These are phyloP conservation scores for Cenchrus purpureus DNA, from an alignment of 176 grass and related monocot genomes.

Conservation along the genomic window DNA sequence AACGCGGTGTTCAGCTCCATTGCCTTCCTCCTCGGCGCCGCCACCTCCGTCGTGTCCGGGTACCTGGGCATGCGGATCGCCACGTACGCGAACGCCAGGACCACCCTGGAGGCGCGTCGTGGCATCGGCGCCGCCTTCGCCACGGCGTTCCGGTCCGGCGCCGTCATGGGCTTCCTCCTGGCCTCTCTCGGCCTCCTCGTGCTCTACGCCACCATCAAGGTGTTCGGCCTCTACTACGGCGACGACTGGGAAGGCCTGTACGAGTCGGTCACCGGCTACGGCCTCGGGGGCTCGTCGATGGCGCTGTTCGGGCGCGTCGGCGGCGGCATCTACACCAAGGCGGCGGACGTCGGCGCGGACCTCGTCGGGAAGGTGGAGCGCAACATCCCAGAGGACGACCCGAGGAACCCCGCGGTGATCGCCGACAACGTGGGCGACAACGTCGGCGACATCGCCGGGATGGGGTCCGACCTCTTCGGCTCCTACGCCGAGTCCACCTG, in stretches of 20 bases:
- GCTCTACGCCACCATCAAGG: constrained; percentile 62
- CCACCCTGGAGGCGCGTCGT: constrained; percentile 72
- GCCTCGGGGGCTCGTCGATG: constrained; percentile 80
- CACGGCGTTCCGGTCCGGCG: constrained; percentile 70
- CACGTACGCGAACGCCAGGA: constrained; percentile 79
- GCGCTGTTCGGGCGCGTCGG: constrained; percentile 88
- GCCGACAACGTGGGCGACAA: constrained; percentile 92
- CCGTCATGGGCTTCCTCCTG: constrained; percentile 82
- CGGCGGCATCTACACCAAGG: constrained; percentile 93
- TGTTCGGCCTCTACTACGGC: constrained; percentile 66
- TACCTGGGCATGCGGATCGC: constrained; percentile 79
- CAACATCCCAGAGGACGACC: constrained; percentile 83
- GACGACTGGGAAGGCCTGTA: constrained; percentile 82
- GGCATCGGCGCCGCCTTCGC: constrained; percentile 59
- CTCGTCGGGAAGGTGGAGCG: constrained; percentile 85
- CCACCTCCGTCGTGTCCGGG: constrained; percentile 70
- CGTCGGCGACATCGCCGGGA: constrained; percentile 87
- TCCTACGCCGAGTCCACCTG: constrained; percentile 89
- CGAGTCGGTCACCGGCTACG: constrained; percentile 75
- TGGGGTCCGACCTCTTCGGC: constrained; percentile 90
- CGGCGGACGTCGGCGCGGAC: constrained; percentile 84
- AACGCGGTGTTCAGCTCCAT: constrained; percentile 73
- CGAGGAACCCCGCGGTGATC: constrained; percentile 85
- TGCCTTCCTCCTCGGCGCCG: constrained; percentile 70
- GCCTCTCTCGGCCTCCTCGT: constrained; percentile 69